These are phyloP conservation scores for Pittosporum tobira DNA, from an alignment of 129 eudicot species.

Conservation along the genomic window DNA sequence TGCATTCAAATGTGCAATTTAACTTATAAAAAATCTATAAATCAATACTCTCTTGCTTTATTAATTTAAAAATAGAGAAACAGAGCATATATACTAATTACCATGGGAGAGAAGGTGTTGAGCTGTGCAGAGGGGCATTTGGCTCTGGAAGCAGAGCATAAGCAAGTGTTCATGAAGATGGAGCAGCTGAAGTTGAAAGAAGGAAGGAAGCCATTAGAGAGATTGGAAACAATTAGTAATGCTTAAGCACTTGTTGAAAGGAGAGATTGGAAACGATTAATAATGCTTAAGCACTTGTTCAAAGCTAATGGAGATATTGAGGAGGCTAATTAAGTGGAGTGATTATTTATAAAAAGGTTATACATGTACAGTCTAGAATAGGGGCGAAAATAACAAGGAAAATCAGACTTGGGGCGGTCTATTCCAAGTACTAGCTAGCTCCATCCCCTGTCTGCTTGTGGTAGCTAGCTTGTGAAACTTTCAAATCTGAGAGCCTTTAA, in stretches of 20 bases:
- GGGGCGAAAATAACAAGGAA: constrained; percentile 27
- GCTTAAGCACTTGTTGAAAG: too few species aligned
- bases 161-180: constrained; percentile 7
- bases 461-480: too few species aligned
- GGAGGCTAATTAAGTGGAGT: not conserved
- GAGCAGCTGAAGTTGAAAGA: constrained; percentile 24
- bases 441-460: not conserved
- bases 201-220: constrained; percentile 35
- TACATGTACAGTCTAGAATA: not conserved
- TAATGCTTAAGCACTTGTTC: too few species aligned
- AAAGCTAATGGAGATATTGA: too few species aligned
- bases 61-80: too few species aligned
- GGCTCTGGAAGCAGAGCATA: constrained; percentile 14
- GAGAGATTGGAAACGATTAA: too few species aligned
- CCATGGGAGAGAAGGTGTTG: constrained; percentile 18
- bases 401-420: constrained; percentile 22
- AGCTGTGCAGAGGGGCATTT: constrained; percentile 12
- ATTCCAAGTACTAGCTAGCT: too few species aligned
- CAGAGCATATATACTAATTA: too few species aligned
- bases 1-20: constrained; percentile 12
- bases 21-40: too few species aligned
- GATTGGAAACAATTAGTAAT: too few species aligned
- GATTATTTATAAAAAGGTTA: constrained; percentile 2
- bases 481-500: too few species aligned
- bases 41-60: too few species aligned